phyloP scores from a whole-genome alignment of 2,329 filamentous ascomycete species.

The Epichloe typhina region DNA sequence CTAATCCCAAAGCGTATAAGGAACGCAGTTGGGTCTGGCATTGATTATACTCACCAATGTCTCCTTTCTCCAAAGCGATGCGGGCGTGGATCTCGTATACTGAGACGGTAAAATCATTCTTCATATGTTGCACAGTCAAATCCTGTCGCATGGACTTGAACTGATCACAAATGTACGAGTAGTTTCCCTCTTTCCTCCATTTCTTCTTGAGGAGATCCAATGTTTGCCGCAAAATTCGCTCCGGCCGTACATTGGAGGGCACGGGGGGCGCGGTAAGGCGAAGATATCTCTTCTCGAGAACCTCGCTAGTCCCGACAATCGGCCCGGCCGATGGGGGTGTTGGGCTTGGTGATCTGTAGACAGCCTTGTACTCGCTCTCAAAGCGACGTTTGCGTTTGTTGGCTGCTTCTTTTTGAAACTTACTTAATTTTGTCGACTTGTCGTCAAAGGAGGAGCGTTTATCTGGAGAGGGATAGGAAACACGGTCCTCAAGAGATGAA shows the following conservation, averaged over 20 bases:
- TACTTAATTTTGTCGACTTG: conserved; percentile 52
- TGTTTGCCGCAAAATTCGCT: conserved; percentile 67
- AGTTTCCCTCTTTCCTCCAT: conserved; percentile 88
- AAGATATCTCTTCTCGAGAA: conserved; percentile 86
- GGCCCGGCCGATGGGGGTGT: conserved; percentile 49
- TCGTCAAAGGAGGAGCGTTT: conserved; percentile 31
- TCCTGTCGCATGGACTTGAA: conserved; percentile 98
- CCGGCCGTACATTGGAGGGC: conserved; percentile 75
- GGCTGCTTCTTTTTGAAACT: conserved; percentile 71
- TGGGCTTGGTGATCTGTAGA: conserved; percentile 42
- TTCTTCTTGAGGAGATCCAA: conserved; percentile 84
- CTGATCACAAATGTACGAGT: conserved; percentile 96
- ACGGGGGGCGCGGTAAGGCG: conserved; percentile 79
- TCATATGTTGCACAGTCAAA: conserved; percentile 92
- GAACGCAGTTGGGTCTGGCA: conserved; percentile 96
- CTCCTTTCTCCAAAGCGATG: conserved; percentile 94
- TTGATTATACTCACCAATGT: conserved; percentile 99
- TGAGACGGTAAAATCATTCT: conserved; percentile 88
- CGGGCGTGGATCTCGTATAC: conserved; percentile 97
- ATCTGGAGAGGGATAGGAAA: conserved; percentile 43
- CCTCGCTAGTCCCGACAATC: conserved; percentile 72
- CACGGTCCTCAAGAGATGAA: conserved; percentile 56
- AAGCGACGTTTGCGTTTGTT: conserved; percentile 87
- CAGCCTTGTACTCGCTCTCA: conserved; percentile 49
- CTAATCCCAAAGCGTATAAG: conserved; percentile 75